phyloP scores from a whole-genome alignment of 768 basidiomycete species.

The Termitomyces eurrhizus region DNA sequence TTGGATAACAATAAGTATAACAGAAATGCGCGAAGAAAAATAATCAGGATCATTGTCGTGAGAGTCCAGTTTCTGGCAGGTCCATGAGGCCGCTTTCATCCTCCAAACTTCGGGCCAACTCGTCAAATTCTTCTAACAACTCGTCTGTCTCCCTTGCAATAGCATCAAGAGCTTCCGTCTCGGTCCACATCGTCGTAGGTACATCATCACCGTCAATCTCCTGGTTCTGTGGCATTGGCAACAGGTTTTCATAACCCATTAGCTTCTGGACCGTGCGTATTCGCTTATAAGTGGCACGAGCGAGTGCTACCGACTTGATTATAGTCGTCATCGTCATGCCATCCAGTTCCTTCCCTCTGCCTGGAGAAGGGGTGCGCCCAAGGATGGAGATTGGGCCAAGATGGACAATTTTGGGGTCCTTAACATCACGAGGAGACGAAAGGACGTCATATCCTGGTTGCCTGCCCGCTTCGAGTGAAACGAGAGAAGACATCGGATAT shows the following conservation, averaged over 20 bases:
- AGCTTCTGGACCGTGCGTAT: conserved; percentile 59
- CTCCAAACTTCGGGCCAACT: conserved; percentile 24
- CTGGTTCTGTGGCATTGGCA: conserved; percentile 40
- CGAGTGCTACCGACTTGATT: conserved; percentile 48
- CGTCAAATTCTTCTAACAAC: conserved; percentile 57
- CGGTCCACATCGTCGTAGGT: conserved; percentile 48
- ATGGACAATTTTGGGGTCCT: conserved; percentile 52
- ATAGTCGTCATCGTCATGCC: conserved; percentile 33
- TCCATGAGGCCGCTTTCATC: conserved; percentile 29
- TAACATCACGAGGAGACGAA: conserved; percentile 30
- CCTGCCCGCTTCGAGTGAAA: conserved; percentile 24
- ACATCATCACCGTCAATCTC: conserved; percentile 29
- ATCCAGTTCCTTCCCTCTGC: conserved; percentile 18
- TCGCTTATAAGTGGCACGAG: conserved; percentile 55
- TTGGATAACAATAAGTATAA: conserved; percentile 1
- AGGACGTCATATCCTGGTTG: conserved; percentile 39
- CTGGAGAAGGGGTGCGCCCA: conserved; percentile 28
- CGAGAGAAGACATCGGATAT: conserved; percentile 16
- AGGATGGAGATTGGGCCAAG: conserved; percentile 49
- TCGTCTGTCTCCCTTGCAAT: conserved; percentile 53
- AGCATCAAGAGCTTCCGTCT: conserved; percentile 45
- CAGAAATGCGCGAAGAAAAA: background rate
- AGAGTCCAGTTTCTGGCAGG: conserved; percentile 2
- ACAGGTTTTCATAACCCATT: conserved; percentile 58
- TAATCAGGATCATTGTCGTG: background rate